Evolutionary conservation across 2,329 filamentous ascomycete species (phyloP), one percentile per base, ranked within the genome.

Genomic region (Paraphoma chrysanthemicola): DNA sequence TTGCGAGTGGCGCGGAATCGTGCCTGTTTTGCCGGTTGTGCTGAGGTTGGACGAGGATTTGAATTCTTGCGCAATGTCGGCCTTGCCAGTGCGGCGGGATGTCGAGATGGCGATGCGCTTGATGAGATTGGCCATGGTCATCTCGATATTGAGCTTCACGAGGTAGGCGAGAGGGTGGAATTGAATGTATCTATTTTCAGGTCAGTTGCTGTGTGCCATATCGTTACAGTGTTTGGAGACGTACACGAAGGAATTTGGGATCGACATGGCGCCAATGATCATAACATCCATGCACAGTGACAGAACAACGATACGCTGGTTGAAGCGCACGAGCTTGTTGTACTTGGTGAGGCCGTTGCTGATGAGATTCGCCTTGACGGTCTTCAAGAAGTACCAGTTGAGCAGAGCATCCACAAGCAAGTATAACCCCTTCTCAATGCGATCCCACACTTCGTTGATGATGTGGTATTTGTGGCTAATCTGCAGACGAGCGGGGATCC

Each of bases 71-170:
- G 64, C 67, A 10, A 73, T 56, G 5, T 67, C 66, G 23, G 56
- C 61, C 46, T 71, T 67, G 48, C 71, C 71, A 1, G 60, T 66
- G 48, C 65, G 67, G 43, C 69, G 65, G 3, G 70, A 70, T 1
- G 68, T 63, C 42, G 71, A 73, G 44, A 75, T 57, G 18, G 73
- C 73, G 55, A 75, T 75, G 51, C 71, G 71, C 50, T 74, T 78
- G 56, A 83, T 81, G 17, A 85, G 76, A 51, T 81, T 79, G 56
- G 82, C 81, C 78, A 84, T 81, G 50, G 78, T 80, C 77, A 84
- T 81, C 63, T 83, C 81, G 65, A 85, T 83, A 61, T 82, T 77
- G 23, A 84, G 73, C 59, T 84, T 84, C 57, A 81, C 71, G 18
- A 82, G 70, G 63, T 81, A 83, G 6, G 77, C 82, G 4, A 84